phyloP scores from a whole-genome alignment of 2,329 filamentous ascomycete genomes.

The Penicillium vulpinum region DNA sequence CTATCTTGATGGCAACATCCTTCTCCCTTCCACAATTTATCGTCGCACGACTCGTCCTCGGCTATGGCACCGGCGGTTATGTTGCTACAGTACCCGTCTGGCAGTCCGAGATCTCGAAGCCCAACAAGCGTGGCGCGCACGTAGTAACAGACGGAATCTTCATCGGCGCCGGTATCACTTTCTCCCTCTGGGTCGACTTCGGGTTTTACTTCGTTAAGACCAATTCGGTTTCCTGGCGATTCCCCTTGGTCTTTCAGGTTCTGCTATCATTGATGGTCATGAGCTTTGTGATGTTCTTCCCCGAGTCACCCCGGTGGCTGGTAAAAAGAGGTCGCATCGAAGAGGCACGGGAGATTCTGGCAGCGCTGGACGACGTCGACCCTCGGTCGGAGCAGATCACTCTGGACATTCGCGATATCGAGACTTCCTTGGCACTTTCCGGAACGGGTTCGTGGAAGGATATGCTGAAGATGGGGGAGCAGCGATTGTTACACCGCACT shows the following conservation, averaged over 20 bases:
- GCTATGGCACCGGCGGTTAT: conserved; percentile 41
- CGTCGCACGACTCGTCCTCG: conserved; percentile 47
- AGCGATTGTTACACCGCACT: conserved; percentile 38
- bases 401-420: conserved; percentile 42
- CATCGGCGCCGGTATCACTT: conserved; percentile 47
- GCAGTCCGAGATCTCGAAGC: conserved; percentile 40
- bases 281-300: conserved; percentile 36
- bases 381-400: conserved; percentile 39
- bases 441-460: conserved; percentile 35
- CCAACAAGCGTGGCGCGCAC: conserved; percentile 32
- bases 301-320: conserved; percentile 49
- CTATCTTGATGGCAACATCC: conserved; percentile 48
- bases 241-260: conserved; percentile 44
- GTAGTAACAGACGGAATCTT: conserved; percentile 55
- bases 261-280: conserved; percentile 36
- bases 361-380: conserved; percentile 47
- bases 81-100: conserved; percentile 49
- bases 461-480: conserved; percentile 41
- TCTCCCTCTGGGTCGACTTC: conserved; percentile 52
- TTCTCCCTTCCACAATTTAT: conserved; percentile 48
- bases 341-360: conserved; percentile 36
- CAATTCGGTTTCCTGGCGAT: conserved; percentile 46
- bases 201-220: conserved; percentile 42
- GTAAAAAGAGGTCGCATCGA: conserved; percentile 45
- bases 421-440: conserved; percentile 43